Evolutionary conservation across 257 asterid species (phyloP), one percentile per base, ranked within the genome.

Genomic region (Haberlea rhodopensis): DNA sequence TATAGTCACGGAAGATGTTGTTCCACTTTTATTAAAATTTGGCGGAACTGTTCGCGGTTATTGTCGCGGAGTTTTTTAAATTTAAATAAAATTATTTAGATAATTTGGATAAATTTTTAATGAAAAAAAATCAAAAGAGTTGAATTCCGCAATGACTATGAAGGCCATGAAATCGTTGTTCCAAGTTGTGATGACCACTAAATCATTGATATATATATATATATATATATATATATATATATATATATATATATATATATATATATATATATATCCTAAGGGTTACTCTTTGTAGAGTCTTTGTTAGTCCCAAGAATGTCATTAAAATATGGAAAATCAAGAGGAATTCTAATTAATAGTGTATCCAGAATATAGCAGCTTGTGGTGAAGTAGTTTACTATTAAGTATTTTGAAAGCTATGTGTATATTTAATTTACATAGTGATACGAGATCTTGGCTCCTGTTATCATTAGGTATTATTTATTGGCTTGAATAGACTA

Each of bases 281-380:
- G 72, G 70, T 74, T 78, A 69, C 79, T 76, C 63, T 66, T 20
- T 76, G 72, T 59, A 76, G 82, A 73, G 79, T 55, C 62, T 58
- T 73, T 75, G 75, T 32, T 68, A 69, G 73, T 82, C 73, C 81
- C 87, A 72, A 80, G 77, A 77, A 63, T 70, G 53, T 68, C 32
- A 79, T 70, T 82, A 55, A 63, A 71, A 57, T 71, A 73, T 73
- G 53, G 28, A 60, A 23, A 59, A 16, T 72, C 63, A n/a, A 66
- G 52, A 67, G 84, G 77, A 73, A 81, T 77, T 60, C 52, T 57
- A 73, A 79, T 57, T 75, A 82, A 64, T 59, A 67, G 57, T 71
- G 63, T 69, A 64, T 46, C 66, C 63, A 63, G 72, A 75, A 82
- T 75, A 62, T 64, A 63, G 73, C 58, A 51, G 76, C 49, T 67